Conservation (phyloP, 441 rosid genomes). For the Croton setiger region DNA sequence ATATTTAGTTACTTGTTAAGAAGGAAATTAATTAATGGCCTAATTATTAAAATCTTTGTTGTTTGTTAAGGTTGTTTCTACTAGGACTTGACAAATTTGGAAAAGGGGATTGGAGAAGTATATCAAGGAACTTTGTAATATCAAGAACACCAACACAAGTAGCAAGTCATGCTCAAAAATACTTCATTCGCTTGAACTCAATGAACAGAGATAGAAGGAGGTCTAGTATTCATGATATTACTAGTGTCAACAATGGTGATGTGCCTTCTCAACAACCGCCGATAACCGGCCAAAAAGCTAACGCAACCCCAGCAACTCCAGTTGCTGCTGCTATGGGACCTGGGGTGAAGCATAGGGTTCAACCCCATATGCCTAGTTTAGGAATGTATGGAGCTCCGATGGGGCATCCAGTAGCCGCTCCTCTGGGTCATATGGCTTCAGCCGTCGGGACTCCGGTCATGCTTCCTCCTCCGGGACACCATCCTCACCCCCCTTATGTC, state of each 20-base stretch:
- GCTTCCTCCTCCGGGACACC: slow-evolving; percentile 56
- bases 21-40: too few species aligned
- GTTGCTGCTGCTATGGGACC: slow-evolving; percentile 27
- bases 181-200: slow-evolving; percentile 82
- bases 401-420: slow-evolving; percentile 66
- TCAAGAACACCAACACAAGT: slow-evolving; percentile 98
- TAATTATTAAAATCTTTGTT: not conserved
- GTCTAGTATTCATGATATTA: slow-evolving; percentile 95
- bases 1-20: not conserved
- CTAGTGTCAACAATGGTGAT: slow-evolving; percentile 69
- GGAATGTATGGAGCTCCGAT: slow-evolving; percentile 68
- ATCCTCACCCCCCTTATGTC: slow-evolving; percentile 45
- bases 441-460: slow-evolving; percentile 85
- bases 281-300: slow-evolving; percentile 74
- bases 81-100: slow-evolving; percentile 94
- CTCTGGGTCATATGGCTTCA: slow-evolving; percentile 58
- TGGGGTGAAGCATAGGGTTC: slow-evolving; percentile 43
- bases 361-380: slow-evolving; percentile 45
- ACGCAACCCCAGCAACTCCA: slow-evolving; percentile 33
- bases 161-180: slow-evolving; percentile 95
- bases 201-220: slow-evolving; percentile 93
- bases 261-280: slow-evolving; percentile 64
- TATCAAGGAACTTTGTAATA: slow-evolving; percentile 87
- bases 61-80: slow-evolving; percentile 61
- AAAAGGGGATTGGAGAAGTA: slow-evolving; percentile 98